Base-by-base conservation (phyloP, 306 rosid genomes). In the Vigna nakashimae region DNA sequence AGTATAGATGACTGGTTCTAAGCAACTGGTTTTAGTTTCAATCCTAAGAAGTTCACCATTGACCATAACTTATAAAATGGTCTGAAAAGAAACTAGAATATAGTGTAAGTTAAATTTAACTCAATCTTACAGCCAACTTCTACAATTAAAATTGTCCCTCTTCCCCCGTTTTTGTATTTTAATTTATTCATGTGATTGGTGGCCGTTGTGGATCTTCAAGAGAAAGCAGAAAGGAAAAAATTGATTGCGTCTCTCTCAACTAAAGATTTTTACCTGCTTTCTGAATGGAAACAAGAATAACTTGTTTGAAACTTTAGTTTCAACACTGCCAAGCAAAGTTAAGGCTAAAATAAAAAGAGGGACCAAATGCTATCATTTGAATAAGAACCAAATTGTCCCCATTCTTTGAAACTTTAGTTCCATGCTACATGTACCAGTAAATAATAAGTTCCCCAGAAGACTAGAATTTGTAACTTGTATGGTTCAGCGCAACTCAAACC, bases 401-500 rank as follows among this genome's bases (percentile, higher is more conserved):
- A 15, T 73, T 6, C 67, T 40, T 58, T 30, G 50, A 75, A 51
- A 69, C 63, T 69, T 15, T 4, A 30, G 69, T 78, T 7, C 52
- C 46, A 32, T 56, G 63, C 55, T 30, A 65, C 51, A 55, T 52
- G 59, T 45, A 28, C 48, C 56, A 28, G 0, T n/a, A 40, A 59
- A 75, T 69, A 69, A 75, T 60, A 55, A 58, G 14, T 32, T 3
- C 43, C 48, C 40, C 40, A 22, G 12, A 65, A 17, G 32, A 55
- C 38, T 45, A 63, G 4, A 78, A 59, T 74, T 46, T 59, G 76
- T 26, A 51, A 26, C 53, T 51, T 52, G 50, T 51, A 43, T 32
- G 73, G 18, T 70, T 53, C 4, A 77, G 42, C 24, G 40, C 69
- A 76, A 55, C 28, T 53, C 20, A 57, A 73, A 73, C 66, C 22